These are phyloP conservation scores for Funneliformis geosporum DNA, from an alignment of 192 early-diverging fungal species.

Conservation along the genomic window DNA sequence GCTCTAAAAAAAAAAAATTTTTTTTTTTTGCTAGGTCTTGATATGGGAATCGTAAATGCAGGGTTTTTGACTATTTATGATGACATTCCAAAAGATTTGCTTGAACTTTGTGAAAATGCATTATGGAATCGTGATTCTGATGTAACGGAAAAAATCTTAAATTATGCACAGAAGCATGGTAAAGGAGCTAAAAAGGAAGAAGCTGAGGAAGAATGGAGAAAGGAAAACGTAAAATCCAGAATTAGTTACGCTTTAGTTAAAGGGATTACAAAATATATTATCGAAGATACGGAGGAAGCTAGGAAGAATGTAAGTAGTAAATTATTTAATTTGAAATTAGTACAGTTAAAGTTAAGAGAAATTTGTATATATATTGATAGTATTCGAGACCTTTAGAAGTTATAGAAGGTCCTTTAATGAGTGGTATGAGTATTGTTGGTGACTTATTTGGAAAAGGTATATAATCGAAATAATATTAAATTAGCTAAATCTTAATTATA, in stretches of 20 bases:
- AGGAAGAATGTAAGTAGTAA: slow-evolving; percentile 46
- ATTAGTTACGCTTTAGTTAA: slow-evolving; percentile 87
- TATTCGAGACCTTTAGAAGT: slow-evolving; percentile 92
- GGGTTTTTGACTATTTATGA: slow-evolving; percentile 96
- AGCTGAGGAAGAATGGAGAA: slow-evolving; percentile 88
- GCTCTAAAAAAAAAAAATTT: neutral
- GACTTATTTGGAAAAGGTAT: slow-evolving; percentile 81
- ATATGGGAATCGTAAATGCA: slow-evolving; percentile 98
- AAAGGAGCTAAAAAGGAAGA: slow-evolving; percentile 70
- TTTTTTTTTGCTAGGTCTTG: slow-evolving; percentile 71
- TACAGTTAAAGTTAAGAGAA: too few species aligned
- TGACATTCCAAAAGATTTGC: slow-evolving; percentile 92
- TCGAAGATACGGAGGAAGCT: slow-evolving; percentile 94
- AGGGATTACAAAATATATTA: slow-evolving; percentile 91
- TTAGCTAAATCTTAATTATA: neutral
- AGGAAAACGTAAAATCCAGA: slow-evolving; percentile 68
- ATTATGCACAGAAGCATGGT: slow-evolving; percentile 81
- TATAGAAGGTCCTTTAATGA: slow-evolving; percentile 96
- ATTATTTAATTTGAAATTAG: neutral
- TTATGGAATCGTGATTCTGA: slow-evolving; percentile 91
- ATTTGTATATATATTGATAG: too few species aligned
- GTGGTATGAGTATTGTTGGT: slow-evolving; percentile 91
- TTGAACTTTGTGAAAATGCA: slow-evolving; percentile 90
- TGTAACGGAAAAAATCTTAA: slow-evolving; percentile 90
- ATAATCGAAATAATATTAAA: neutral